Evolutionary conservation across 2,329 filamentous ascomycete genomes (phyloP).

Genomic region (Ophidiomyces ophidiicola): DNA sequence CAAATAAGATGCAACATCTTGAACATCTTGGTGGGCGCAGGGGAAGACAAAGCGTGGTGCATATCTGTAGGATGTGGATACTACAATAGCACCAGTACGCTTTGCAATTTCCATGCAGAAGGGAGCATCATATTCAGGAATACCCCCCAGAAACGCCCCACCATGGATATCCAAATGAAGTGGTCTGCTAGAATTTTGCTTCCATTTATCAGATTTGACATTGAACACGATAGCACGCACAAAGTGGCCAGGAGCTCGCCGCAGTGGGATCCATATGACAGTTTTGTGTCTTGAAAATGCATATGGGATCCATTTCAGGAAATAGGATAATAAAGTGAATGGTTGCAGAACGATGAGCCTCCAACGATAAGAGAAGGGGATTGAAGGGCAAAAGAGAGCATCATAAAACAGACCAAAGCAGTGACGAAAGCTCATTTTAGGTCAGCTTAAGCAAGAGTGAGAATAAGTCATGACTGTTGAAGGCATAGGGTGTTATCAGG

Average conservation of each 20-base stretch:
- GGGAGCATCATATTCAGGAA: conserved; percentile 30
- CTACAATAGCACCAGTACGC: conserved; percentile 32
- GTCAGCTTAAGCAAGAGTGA: too few relatives aligned
- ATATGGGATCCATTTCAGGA: conserved; percentile 28
- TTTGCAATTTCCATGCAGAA: conserved; percentile 20
- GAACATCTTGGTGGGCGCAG: conserved; percentile 32
- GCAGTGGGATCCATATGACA: conserved; percentile 26
- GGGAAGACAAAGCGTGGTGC: conserved; percentile 34
- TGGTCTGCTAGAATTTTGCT: conserved; percentile 20
- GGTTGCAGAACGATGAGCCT: conserved; percentile 36
- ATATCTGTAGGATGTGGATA: conserved; percentile 32
- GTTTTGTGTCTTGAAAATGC: conserved; percentile 29
- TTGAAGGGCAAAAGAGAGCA: conserved; percentile 26
- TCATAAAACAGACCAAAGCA: conserved; percentile 17
- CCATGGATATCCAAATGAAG: conserved; percentile 37
- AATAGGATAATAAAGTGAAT: conserved; percentile 28
- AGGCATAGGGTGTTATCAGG: too few relatives aligned
- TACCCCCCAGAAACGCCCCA: conserved; percentile 35
- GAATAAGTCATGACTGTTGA: too few relatives aligned
- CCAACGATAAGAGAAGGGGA: conserved; percentile 34
- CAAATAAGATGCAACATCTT: conserved; percentile 34
- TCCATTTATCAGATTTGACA: conserved; percentile 8
- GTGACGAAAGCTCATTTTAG: neutral
- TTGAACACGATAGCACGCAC: conserved; percentile 29
- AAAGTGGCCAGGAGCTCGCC: conserved; percentile 14